Evolutionary conservation across 2,329 filamentous ascomycete species (phyloP).

Genomic region (Furcasterigmium sp.): DNA sequence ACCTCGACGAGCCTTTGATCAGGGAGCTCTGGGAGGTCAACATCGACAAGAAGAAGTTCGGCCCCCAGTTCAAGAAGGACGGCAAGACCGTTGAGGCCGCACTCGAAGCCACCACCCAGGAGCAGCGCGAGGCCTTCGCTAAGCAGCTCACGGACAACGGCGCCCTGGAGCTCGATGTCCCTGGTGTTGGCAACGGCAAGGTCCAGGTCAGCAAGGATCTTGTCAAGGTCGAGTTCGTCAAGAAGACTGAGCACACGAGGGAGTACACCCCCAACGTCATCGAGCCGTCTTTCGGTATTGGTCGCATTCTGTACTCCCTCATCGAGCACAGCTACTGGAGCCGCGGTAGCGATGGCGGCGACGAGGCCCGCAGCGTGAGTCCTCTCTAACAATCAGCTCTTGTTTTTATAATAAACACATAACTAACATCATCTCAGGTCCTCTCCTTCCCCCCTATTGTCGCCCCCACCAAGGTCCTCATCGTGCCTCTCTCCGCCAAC

Average conservation of each 20-base stretch:
- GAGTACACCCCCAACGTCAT: conserved; percentile 96
- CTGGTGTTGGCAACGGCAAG: conserved; percentile 61
- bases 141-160: conserved; percentile 68
- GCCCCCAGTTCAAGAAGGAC: conserved; percentile 92
- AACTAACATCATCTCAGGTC: conserved; percentile 44
- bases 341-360: conserved; percentile 60
- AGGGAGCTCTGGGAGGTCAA: conserved; percentile 87
- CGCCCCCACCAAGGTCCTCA: conserved; percentile 91
- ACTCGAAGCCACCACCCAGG: conserved; percentile 70
- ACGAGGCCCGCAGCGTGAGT: conserved; percentile 83
- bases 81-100: conserved; percentile 79
- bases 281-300: conserved; percentile 96
- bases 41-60: conserved; percentile 92
- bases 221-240: conserved; percentile 78
- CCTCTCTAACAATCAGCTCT: neutral
- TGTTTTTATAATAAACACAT: too few species aligned
- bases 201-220: conserved; percentile 76
- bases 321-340: conserved; percentile 97
- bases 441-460: conserved; percentile 56
- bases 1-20: conserved; percentile 68
- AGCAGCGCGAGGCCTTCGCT: conserved; percentile 73
- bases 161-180: conserved; percentile 72
- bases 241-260: conserved; percentile 73
- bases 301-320: conserved; percentile 85
- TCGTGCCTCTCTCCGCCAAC: conserved; percentile 83